These are phyloP conservation scores for Lactarius sanguifluus DNA, from an alignment of 768 basidiomycete genomes.

Conservation along the genomic window DNA sequence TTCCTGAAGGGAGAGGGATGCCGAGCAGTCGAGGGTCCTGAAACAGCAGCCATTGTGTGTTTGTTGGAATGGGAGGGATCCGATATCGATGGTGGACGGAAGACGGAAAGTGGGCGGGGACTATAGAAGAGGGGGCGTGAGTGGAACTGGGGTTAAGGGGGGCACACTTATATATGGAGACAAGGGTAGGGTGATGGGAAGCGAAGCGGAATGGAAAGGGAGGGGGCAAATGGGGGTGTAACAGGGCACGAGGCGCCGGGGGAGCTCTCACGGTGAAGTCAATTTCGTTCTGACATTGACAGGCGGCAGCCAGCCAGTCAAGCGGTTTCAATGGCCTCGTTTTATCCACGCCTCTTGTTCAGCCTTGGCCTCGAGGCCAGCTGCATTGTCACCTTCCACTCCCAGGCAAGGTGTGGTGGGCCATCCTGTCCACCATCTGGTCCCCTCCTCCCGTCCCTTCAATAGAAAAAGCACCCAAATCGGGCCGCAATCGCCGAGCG, in stretches of 20 bases:
- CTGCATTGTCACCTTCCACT: not conserved
- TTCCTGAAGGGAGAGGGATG: slow-evolving; percentile 36
- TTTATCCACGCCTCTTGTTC: slow-evolving; percentile 19
- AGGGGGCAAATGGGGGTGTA: not conserved
- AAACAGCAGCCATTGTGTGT: slow-evolving; percentile 33
- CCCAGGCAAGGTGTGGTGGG: not conserved
- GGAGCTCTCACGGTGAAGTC: slow-evolving; percentile 19
- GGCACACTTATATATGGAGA: slow-evolving; percentile 26
- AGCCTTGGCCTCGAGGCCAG: slow-evolving; percentile 16
- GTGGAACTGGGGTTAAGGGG: slow-evolving; percentile 14
- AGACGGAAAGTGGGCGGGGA: slow-evolving; percentile 7
- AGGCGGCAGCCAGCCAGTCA: slow-evolving; percentile 19
- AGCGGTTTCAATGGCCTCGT: slow-evolving; percentile 22
- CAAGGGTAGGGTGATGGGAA: slow-evolving; percentile 10
- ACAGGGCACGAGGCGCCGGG: slow-evolving; percentile 22
- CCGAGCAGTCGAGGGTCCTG: slow-evolving; percentile 33
- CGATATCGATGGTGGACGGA: slow-evolving; percentile 22
- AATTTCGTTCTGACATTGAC: slow-evolving; percentile 21
- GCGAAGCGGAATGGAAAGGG: not conserved
- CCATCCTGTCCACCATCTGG: slow-evolving; percentile 1
- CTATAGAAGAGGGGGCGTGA: slow-evolving; percentile 27
- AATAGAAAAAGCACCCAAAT: slow-evolving; percentile 13
- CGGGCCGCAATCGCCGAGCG: slow-evolving; percentile 27
- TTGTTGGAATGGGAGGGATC: slow-evolving; percentile 17
- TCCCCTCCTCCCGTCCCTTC: slow-evolving; percentile 11